Evolutionary conservation across 371 early-diverging fungal species (phyloP).

Genomic region (Dinochytrium kinnereticum): DNA sequence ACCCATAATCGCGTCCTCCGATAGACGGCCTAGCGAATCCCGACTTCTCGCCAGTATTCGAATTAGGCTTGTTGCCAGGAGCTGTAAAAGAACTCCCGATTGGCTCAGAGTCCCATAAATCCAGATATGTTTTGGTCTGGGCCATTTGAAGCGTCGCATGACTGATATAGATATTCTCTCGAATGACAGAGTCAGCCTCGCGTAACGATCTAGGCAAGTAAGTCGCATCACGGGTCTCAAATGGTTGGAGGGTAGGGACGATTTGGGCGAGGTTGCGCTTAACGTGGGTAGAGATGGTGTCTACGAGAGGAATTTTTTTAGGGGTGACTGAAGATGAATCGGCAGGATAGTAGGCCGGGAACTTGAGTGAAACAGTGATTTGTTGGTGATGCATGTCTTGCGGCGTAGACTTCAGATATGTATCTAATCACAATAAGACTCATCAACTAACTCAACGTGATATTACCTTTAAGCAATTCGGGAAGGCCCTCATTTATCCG

Average conservation of each 20-base stretch:
- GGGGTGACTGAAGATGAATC: conserved; percentile 22
- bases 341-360: conserved; percentile 64
- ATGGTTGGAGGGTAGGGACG: conserved; percentile 10
- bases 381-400: conserved; percentile 69
- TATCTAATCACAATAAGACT: conserved; percentile 30
- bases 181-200: conserved; percentile 66
- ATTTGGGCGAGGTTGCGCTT: not conserved
- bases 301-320: conserved; percentile 23
- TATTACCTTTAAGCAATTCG: conserved; percentile 27
- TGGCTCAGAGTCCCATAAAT: conserved; percentile 56
- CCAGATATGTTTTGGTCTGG: conserved; percentile 50
- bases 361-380: conserved; percentile 59
- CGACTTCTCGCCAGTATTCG: not conserved
- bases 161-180: conserved; percentile 66
- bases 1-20: conserved; percentile 13
- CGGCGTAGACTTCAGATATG: conserved; percentile 65
- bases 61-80: not conserved
- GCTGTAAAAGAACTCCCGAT: not conserved
- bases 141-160: conserved; percentile 65
- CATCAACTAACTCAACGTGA: not conserved
- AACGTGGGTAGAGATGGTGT: not conserved
- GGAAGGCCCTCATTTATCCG: conserved; percentile 57
- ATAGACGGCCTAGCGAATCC: not conserved
- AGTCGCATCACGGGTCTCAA: conserved; percentile 49
- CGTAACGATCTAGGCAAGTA: conserved; percentile 59